Percentiles rank a stretch among this genome's conserved stretches.
These are phyloP conservation scores for Byssothecium circinans DNA, from an alignment of 2,329 filamentous ascomycete species.

Conservation along the genomic window DNA sequence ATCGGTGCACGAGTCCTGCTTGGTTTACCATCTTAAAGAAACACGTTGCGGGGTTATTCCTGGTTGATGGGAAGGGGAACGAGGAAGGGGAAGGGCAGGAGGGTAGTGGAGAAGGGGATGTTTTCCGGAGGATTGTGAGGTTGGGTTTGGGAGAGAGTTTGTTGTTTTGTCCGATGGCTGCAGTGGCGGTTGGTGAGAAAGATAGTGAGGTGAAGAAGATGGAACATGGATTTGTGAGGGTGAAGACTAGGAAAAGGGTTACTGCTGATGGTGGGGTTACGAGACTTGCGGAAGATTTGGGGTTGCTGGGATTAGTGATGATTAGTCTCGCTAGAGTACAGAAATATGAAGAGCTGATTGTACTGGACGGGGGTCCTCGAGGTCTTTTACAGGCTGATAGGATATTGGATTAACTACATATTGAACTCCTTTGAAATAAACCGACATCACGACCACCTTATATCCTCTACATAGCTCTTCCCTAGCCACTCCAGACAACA, in stretches of 20 bases:
- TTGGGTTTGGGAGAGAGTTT: conserved; percentile 52
- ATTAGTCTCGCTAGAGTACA: too few species aligned
- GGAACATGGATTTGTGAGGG: conserved; percentile 27
- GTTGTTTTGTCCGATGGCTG: conserved; percentile 51
- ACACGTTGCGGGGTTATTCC: conserved; percentile 51
- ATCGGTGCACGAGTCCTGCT: conserved; percentile 61
- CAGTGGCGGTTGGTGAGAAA: conserved; percentile 27
- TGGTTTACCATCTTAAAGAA: conserved; percentile 56
- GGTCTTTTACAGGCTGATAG: too few species aligned
- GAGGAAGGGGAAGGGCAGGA: conserved; percentile 8
- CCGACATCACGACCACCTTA: background rate
- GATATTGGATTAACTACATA: too few species aligned
- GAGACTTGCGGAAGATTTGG: background rate
- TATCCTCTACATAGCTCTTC: too few species aligned
- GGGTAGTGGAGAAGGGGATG: conserved; percentile 16
- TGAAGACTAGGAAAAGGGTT: conserved; percentile 46
- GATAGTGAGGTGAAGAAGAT: conserved; percentile 4
- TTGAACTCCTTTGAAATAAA: too few species aligned
- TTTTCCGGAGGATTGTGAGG: conserved; percentile 50
- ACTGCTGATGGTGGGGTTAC: conserved; percentile 48
- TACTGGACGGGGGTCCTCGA: too few species aligned
- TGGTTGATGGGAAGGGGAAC: conserved; percentile 1
- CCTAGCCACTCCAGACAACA: conserved; percentile 26
- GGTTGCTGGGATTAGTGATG: too few species aligned
- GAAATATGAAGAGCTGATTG: background rate